These are phyloP conservation scores for Pachyrhizus erosus DNA, from an alignment of 306 rosid species.

Conservation along the genomic window DNA sequence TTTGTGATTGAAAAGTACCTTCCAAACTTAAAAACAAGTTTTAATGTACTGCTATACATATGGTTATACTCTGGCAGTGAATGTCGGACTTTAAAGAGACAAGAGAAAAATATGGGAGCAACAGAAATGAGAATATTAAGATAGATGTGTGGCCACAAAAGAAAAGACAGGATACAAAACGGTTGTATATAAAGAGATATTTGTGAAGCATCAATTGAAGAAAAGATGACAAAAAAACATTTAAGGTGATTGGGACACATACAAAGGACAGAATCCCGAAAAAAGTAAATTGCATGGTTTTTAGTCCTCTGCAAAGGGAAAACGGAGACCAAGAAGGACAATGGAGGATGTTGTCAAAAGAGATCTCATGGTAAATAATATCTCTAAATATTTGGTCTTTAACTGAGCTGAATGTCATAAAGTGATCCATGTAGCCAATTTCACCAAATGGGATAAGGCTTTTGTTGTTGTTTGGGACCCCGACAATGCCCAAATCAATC, in stretches of 20 bases:
- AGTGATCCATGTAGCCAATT: background rate
- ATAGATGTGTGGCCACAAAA: background rate
- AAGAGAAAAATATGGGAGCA: no score
- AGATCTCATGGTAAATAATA: background rate
- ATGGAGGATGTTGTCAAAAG: background rate
- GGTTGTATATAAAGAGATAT: background rate
- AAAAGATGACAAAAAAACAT: background rate
- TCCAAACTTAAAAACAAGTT: no score
- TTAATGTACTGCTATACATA: no score
- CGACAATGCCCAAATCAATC: constrained; percentile 6
- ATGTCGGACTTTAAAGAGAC: no score
- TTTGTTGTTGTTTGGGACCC: background rate
- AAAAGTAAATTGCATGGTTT: background rate
- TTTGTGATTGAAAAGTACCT: no score
- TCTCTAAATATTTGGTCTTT: background rate
- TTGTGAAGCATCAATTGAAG: background rate
- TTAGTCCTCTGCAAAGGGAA: background rate
- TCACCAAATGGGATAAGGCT: background rate
- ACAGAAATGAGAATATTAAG: no score
- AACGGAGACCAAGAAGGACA: background rate
- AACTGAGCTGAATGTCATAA: background rate
- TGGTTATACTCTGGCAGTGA: no score
- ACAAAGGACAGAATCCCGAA: background rate
- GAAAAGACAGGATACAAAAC: background rate
- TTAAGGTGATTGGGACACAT: background rate